These are phyloP conservation scores for Nemania diffusa DNA, from an alignment of 2,329 filamentous ascomycete genomes.

Conservation along the genomic window DNA sequence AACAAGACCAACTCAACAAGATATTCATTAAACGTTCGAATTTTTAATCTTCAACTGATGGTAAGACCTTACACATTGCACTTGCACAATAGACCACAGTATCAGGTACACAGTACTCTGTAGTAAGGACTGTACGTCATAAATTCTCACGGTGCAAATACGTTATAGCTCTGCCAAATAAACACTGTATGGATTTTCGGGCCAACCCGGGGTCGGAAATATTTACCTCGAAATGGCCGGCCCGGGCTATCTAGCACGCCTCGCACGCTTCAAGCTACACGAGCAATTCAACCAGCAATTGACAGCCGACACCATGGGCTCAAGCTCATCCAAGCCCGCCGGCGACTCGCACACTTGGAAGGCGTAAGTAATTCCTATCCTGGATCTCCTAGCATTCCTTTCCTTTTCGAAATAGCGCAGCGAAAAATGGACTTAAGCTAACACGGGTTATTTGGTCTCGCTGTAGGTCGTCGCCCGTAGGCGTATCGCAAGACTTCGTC, in stretches of 20 bases:
- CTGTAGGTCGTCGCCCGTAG: constrained; percentile 57
- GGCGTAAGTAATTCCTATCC: constrained; percentile 57
- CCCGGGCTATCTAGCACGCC: constrained; percentile 19
- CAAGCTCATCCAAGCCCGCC: constrained; percentile 65
- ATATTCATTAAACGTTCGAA: too few relatives aligned
- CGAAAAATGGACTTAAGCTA: background rate
- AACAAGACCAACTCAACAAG: too few relatives aligned
- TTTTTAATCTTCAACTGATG: too few relatives aligned
- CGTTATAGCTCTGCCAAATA: background rate
- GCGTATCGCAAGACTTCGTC: constrained; percentile 82
- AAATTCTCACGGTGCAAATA: background rate
- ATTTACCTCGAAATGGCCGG: constrained; percentile 41
- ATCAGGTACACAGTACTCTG: background rate
- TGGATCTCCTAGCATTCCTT: background rate
- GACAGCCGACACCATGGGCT: constrained; percentile 63
- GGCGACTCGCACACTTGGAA: constrained; percentile 63
- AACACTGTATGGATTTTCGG: constrained; percentile 37
- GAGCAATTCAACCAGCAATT: constrained; percentile 42
- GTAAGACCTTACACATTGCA: too few relatives aligned
- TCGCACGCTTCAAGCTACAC: constrained; percentile 27
- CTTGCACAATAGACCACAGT: background rate
- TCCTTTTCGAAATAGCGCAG: constrained; percentile 8
- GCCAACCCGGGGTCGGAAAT: constrained; percentile 38
- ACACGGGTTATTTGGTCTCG: background rate
- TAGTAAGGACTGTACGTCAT: background rate